phyloP scores from a whole-genome alignment of 306 rosid genomes.

The Cyamopsis tetragonoloba region DNA sequence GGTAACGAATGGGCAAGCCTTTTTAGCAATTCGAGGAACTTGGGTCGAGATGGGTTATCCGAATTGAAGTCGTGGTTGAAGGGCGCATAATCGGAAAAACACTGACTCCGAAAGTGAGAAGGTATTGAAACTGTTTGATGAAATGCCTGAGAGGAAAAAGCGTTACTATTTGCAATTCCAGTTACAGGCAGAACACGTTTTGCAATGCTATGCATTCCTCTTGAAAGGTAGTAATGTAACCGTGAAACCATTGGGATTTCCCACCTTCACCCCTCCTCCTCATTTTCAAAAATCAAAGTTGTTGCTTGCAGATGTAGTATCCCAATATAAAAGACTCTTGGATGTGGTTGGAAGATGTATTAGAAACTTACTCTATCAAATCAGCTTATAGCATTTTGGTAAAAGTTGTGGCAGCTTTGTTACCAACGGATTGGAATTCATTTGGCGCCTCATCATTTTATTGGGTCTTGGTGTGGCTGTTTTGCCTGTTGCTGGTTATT shows the following conservation, averaged over 20 bases:
- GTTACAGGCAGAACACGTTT: conserved; percentile 17
- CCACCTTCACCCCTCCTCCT: too few species aligned
- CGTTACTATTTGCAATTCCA: background rate
- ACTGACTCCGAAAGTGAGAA: conserved; percentile 14
- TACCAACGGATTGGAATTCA: too few species aligned
- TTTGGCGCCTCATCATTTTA: too few species aligned
- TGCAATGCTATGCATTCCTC: conserved; percentile 17
- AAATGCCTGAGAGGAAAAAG: conserved; percentile 45
- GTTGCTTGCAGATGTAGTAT: too few species aligned
- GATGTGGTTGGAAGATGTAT: too few species aligned
- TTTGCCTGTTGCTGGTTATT: too few species aligned
- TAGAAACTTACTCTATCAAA: too few species aligned
- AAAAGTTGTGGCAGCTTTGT: too few species aligned
- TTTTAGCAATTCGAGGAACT: conserved; percentile 49
- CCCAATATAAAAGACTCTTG: too few species aligned
- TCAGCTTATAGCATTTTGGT: too few species aligned
- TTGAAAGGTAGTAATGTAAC: conserved; percentile 28
- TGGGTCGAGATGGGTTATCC: conserved; percentile 33
- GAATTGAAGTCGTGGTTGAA: conserved; percentile 24
- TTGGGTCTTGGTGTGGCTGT: too few species aligned
- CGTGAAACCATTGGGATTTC: conserved; percentile 44
- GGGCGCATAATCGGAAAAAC: conserved; percentile 24
- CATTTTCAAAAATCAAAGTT: too few species aligned
- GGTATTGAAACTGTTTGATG: conserved; percentile 51
- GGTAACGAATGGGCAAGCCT: conserved; percentile 26